phyloP scores from a whole-genome alignment of 345 rosid species.

The Arabidopsis thaliana region DNA sequence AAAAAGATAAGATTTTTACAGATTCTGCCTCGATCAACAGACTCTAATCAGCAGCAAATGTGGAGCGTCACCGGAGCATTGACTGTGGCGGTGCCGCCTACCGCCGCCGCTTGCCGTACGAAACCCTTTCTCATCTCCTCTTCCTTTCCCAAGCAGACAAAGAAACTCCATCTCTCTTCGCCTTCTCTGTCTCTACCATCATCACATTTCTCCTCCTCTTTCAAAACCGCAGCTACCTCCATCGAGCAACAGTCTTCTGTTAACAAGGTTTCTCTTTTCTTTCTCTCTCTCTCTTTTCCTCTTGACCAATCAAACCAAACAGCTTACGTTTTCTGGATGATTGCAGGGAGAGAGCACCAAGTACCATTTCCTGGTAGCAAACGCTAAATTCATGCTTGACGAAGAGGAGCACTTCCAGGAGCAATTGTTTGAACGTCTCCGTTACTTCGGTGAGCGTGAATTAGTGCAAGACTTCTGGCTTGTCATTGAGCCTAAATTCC shows the following conservation, averaged over 20 bases:
- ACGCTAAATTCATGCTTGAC: conserved; percentile 95
- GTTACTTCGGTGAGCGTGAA: conserved; percentile 67
- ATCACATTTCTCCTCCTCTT: conserved; percentile 30
- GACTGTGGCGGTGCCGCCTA: conserved; percentile 41
- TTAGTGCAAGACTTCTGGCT: conserved; percentile 89
- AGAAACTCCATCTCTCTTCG: conserved; percentile 37
- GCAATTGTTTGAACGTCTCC: conserved; percentile 77
- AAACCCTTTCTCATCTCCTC: conserved; percentile 33
- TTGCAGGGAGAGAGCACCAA: conserved; percentile 52
- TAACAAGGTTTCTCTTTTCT: conserved; percentile 31
- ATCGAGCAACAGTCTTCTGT: conserved; percentile 25
- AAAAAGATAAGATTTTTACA: conserved; percentile 47
- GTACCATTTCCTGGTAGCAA: conserved; percentile 81
- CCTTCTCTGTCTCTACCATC: neutral
- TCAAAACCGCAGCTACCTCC: conserved; percentile 29
- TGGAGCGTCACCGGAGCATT: conserved; percentile 50
- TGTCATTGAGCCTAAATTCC: conserved; percentile 89
- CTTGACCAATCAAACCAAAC: neutral
- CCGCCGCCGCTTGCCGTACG: conserved; percentile 11
- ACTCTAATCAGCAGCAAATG: conserved; percentile 34
- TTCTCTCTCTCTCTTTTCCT: neutral
- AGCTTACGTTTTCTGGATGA: neutral
- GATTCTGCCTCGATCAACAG: conserved; percentile 43
- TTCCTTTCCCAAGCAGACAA: conserved; percentile 27
- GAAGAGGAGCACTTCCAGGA: conserved; percentile 98